Evolutionary conservation across 2,329 filamentous ascomycete species (phyloP).

Genomic region (Colletotrichum spaethianum): DNA sequence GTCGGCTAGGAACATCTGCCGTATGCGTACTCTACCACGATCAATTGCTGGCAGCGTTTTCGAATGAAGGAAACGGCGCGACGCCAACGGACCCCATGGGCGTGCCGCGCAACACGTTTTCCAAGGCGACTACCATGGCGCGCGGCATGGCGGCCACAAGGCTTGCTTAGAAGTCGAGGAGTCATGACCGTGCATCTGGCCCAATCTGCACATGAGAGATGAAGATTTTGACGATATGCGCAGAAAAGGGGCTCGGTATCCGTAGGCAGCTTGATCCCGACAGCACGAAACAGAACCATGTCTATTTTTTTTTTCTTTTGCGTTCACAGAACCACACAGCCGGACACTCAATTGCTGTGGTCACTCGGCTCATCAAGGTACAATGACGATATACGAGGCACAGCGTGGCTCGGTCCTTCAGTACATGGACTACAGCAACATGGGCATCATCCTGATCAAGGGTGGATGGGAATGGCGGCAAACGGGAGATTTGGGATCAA

Average conservation of each 20-base stretch:
- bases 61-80: conserved; percentile 6
- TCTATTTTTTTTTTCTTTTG: background rate
- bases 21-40: background rate
- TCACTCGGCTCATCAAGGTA: background rate
- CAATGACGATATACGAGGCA: conserved; percentile 35
- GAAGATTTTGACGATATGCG: conserved; percentile 8
- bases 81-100: conserved; percentile 10
- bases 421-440: background rate
- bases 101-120: background rate
- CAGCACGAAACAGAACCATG: background rate
- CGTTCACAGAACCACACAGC: background rate
- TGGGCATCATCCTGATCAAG: conserved; percentile 24
- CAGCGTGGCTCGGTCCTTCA: conserved; percentile 10
- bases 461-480: conserved; percentile 23
- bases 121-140: background rate
- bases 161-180: conserved; percentile 1
- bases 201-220: conserved; percentile 24
- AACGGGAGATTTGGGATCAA: conserved; percentile 47
- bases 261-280: background rate
- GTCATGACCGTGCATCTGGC: conserved; percentile 6
- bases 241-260: conserved; percentile 18
- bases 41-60: conserved; percentile 1
- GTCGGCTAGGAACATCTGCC: background rate
- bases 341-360: background rate
- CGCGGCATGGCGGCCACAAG: background rate